Base-by-base conservation (phyloP, 2,329 filamentous ascomycete species). In the Xylariaceae sp. region DNA sequence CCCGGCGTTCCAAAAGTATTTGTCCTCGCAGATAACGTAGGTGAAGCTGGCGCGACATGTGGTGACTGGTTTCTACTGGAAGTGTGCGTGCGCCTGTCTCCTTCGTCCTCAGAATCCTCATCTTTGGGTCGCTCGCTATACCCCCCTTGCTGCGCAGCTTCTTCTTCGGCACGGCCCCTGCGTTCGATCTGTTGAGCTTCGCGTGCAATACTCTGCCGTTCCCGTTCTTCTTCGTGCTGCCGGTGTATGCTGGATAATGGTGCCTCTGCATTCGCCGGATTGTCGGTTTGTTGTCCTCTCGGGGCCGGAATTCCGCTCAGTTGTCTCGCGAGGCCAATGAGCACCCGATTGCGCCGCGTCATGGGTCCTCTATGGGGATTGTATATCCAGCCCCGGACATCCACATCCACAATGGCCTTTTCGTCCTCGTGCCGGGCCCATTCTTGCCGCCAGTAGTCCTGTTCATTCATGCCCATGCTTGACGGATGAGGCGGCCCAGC, bases 341-440 rank as follows among this genome's bases (percentile, higher is more conserved):
- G 78, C 56, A 97, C 78, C 30, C 94, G 83, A 66, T 97, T 95
- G 66, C 91, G 91, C 62, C 92, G 83, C 21, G 84, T 93, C 82
- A 97, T 86, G 3, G 91, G 92, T 0, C 91, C 92, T 61, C 81
- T 82, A 65, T 93, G 90, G 15, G 93, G 93, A 32, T 86, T 85
- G 71, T 96, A 99, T 45, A 97, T 83, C 94, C 95, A 99, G 11
- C 94, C 94, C 62, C 93, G 83, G 20, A 99, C 91, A 70, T 99
- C 93, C 5, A 97, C 91, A 67, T 97, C 93, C 1, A 97, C 89
- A 3, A 97, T 78, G 0, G 92, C 91, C 69, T 88, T 89, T 65
- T 92, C 86, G 55, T 93, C 87, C 69, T 96, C 89, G 47, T 87
- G 82, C 56, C 82, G 82, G 52, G 92, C 85, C 89, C 90, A 96